Evolutionary conservation across 177 flowering plant species (phyloP), one percentile per base, ranked within the genome.

Genomic region (Tripterygium wilfordii): DNA sequence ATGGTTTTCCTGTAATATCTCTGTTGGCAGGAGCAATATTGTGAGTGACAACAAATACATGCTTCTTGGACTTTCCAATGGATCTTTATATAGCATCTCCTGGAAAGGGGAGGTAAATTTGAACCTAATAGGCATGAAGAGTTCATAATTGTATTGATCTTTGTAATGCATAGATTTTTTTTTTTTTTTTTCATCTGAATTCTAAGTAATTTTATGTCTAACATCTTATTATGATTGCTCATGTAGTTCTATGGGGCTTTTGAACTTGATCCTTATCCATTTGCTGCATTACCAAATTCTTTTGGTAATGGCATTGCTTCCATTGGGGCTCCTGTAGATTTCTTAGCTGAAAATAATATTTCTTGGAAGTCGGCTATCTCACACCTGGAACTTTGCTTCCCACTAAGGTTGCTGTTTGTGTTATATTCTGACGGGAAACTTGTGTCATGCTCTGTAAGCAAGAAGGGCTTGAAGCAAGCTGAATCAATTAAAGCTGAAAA

Each of bases 51-150:
- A 48, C 73, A 89, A 77, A 56, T 76, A 81, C 56, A 60, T 92
- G 66, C 66, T 89, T 2, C 54, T 87, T 54, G 99, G 99, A 56
- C 95, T 92, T 53, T 82, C 92, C 21, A 66, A 79, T 75, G 96
- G 99, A 54, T 82, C 85, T 35, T 53, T 92, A 30, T 86, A 77
- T 62, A 62, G 67, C 49, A 75, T 85, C 60, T 89, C 99, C 27
- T 92, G 99, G 99, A 89, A 84, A 65, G 99, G 97, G 47, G 99
- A 92, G 99, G 97, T 92, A 85, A 48, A n/a, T n/a, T n/a, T n/a
- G n/a, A n/a, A 23, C 24, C 8, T 23, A 23, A 41, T 20, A 20
- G 4, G 7, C 7, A 12, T 30, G 7, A 7, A 6, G 12, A 30
- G 7, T 30, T 30, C 33, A 30, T 30, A 30, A 8, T 41, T 41